Evolutionary conservation across 805 yeast species (phyloP).

Genomic region (Myxozyma udenii): DNA sequence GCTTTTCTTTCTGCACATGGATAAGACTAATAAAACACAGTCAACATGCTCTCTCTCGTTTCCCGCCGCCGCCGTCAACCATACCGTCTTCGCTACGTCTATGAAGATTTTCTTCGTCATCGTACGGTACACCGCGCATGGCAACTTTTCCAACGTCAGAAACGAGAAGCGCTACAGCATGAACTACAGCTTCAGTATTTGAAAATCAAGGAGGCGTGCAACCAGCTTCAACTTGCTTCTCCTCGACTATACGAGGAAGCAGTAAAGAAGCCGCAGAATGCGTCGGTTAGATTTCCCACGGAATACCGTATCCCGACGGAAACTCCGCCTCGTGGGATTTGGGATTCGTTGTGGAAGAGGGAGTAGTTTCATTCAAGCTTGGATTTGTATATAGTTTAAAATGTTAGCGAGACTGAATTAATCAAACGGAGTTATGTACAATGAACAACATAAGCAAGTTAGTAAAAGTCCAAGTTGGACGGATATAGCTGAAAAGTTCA

Average conservation of each 20-base stretch:
- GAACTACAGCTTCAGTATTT: conserved; percentile 55
- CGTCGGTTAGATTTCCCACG: conserved; percentile 65
- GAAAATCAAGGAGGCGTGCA: conserved; percentile 68
- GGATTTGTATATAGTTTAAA: too few species aligned
- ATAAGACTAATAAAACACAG: conserved; percentile 41
- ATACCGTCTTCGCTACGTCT: conserved; percentile 63
- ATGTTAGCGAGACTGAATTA: too few species aligned
- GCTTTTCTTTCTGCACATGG: background rate
- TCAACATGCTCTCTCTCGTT: conserved; percentile 68
- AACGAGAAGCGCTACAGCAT: conserved; percentile 42
- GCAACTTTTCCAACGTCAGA: conserved; percentile 57
- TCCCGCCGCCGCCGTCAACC: conserved; percentile 90
- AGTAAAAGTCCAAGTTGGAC: too few species aligned
- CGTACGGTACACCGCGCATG: conserved; percentile 80
- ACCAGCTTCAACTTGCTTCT: conserved; percentile 48
- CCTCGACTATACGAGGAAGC: conserved; percentile 63
- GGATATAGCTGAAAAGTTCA: too few species aligned
- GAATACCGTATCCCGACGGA: conserved; percentile 88
- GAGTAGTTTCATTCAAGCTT: too few species aligned
- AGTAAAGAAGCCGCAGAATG: conserved; percentile 46
- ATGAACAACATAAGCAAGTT: too few species aligned
- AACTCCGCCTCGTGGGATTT: conserved; percentile 74
- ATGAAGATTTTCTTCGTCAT: conserved; percentile 84
- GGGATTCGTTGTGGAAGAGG: conserved; percentile 55
- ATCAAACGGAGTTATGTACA: too few species aligned